Conservation (phyloP, 768 basidiomycete species). For the Mycena rosella region DNA sequence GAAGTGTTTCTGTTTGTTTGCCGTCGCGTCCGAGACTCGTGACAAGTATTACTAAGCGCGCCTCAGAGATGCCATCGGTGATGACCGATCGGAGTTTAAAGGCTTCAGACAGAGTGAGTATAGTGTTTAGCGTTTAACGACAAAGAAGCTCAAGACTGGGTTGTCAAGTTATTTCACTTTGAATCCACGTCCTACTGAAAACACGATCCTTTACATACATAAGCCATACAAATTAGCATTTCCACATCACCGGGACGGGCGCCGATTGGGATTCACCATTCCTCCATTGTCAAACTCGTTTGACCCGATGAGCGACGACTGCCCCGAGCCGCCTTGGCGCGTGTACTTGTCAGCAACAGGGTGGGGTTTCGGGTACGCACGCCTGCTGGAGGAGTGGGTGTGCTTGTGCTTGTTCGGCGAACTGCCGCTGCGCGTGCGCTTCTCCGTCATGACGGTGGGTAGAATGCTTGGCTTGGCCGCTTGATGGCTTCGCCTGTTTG, state of each 20-base stretch:
- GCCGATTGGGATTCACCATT: conserved; percentile 37
- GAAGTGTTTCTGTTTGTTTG: too few species aligned
- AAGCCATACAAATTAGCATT: not conserved
- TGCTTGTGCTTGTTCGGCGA: conserved; percentile 24
- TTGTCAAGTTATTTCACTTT: too few species aligned
- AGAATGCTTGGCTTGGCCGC: conserved; percentile 27
- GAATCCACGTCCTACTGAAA: too few species aligned
- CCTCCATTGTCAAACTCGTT: conserved; percentile 34
- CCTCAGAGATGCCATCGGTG: too few species aligned
- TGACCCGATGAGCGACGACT: conserved; percentile 35
- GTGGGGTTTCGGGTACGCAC: conserved; percentile 26
- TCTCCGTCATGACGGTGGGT: conserved; percentile 35
- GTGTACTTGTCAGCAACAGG: conserved; percentile 31
- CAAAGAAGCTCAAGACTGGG: too few species aligned
- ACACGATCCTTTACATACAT: conserved; percentile 4
- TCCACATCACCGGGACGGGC: conserved; percentile 22
- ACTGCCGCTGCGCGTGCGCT: conserved; percentile 18
- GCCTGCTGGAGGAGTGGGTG: conserved; percentile 27
- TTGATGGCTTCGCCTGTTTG: conserved; percentile 17
- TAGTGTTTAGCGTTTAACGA: too few species aligned
- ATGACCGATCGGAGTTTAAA: too few species aligned
- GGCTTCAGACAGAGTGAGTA: too few species aligned
- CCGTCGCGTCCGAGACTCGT: too few species aligned
- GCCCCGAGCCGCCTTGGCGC: conserved; percentile 30
- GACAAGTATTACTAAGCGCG: too few species aligned